phyloP scores from a whole-genome alignment of 1,284 basidiomycete genomes.

The Laetiporus sulphureus region DNA sequence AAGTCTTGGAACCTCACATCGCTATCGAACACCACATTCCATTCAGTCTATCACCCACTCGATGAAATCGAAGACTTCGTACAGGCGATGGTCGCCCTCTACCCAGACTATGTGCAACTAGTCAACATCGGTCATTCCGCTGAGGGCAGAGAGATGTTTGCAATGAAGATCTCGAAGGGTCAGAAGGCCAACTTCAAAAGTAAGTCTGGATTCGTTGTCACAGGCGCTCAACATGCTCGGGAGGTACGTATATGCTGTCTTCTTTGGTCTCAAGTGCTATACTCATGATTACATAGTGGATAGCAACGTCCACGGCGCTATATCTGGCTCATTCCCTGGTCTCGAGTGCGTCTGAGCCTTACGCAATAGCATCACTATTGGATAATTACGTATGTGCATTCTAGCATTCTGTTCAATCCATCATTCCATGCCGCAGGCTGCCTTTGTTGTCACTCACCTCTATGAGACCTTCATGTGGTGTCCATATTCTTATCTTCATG shows the following conservation, averaged over 20 bases:
- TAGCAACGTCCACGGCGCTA: constrained; percentile 67
- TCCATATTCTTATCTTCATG: neutral
- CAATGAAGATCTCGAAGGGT: constrained; percentile 37
- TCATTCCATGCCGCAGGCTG: neutral
- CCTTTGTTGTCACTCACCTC: neutral
- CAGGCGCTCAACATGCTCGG: constrained; percentile 74
- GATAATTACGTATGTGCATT: constrained; percentile 51
- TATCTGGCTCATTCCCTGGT: constrained; percentile 72
- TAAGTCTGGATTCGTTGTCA: constrained; percentile 58
- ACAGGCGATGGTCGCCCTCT: constrained; percentile 32
- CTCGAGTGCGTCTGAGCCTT: constrained; percentile 38
- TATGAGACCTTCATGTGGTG: neutral
- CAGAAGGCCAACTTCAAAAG: constrained; percentile 12
- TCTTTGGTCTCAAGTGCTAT: too few species aligned
- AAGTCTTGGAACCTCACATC: constrained; percentile 23
- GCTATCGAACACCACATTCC: constrained; percentile 36
- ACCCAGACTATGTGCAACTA: constrained; percentile 37
- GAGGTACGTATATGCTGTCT: constrained; percentile 9
- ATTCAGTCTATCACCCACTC: constrained; percentile 46
- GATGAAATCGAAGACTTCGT: constrained; percentile 48
- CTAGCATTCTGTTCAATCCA: neutral
- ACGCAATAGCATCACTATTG: constrained; percentile 45
- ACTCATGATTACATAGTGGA: constrained; percentile 51
- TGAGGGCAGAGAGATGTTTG: constrained; percentile 49
- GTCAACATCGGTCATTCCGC: constrained; percentile 44